Evolutionary conservation across 768 basidiomycete species (phyloP).

Genomic region (Auriculariales sp.): DNA sequence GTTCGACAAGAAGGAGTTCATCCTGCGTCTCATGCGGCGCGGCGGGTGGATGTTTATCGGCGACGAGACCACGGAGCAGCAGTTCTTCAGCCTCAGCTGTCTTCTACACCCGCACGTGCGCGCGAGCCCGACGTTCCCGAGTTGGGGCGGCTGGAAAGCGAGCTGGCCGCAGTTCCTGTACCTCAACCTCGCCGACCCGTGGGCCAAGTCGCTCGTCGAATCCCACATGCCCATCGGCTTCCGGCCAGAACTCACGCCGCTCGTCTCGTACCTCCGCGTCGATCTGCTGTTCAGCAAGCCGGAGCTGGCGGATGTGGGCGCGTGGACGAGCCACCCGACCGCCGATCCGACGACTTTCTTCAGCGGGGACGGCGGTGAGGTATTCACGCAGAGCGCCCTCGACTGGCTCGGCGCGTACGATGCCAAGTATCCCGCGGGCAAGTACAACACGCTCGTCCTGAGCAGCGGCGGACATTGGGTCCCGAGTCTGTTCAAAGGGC

Average conservation of each 20-base stretch:
- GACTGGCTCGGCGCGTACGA: constrained; percentile 41
- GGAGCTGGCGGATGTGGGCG: constrained; percentile 33
- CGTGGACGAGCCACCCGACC: constrained; percentile 10
- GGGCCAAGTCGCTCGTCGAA: constrained; percentile 22
- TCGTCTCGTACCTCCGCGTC: constrained; percentile 48
- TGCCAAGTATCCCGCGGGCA: constrained; percentile 27
- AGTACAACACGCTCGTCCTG: constrained; percentile 47
- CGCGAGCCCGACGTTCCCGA: constrained; percentile 34
- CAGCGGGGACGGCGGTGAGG: constrained; percentile 16
- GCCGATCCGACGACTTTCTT: background rate
- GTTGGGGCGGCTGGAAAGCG: constrained; percentile 23
- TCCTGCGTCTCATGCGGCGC: constrained; percentile 46
- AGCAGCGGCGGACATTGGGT: constrained; percentile 64
- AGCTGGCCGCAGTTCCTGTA: constrained; percentile 55
- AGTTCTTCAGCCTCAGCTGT: constrained; percentile 63
- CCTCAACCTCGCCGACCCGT: constrained; percentile 39
- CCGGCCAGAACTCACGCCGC: constrained; percentile 39
- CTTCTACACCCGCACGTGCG: constrained; percentile 49
- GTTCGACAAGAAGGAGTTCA: constrained; percentile 27
- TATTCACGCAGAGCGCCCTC: constrained; percentile 37
- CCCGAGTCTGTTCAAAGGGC: constrained; percentile 32
- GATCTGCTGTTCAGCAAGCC: constrained; percentile 39
- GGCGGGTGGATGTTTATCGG: constrained; percentile 60
- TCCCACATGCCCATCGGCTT: constrained; percentile 34
- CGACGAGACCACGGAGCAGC: constrained; percentile 48